A percentile compares a stretch with the other conserved stretches of the same genome.
phyloP scores from a whole-genome alignment of 1,284 basidiomycete species.

The Inonotus hispidus region DNA sequence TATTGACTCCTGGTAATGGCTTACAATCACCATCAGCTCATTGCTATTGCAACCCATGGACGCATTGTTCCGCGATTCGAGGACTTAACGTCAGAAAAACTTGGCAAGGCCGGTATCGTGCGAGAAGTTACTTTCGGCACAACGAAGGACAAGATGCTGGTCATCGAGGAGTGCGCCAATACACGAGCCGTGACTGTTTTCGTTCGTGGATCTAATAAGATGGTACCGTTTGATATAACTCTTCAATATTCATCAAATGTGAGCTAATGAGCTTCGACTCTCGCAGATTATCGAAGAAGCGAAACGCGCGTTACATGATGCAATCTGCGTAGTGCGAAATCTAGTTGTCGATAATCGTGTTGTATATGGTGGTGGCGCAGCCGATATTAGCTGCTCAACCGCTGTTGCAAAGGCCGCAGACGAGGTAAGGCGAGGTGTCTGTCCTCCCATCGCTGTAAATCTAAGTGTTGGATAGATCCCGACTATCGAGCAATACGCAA shows the following conservation, averaged over 20 bases:
- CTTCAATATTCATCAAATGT: not conserved
- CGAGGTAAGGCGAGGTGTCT: slow-evolving; percentile 47
- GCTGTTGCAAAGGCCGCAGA: slow-evolving; percentile 94
- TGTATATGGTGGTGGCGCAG: slow-evolving; percentile 96
- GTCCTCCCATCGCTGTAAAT: not conserved
- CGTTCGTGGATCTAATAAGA: slow-evolving; percentile 97
- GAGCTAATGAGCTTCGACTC: not conserved
- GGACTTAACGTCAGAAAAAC: slow-evolving; percentile 86
- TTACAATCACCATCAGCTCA: slow-evolving; percentile 51
- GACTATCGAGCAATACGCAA: slow-evolving; percentile 98
- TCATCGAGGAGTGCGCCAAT: slow-evolving; percentile 98
- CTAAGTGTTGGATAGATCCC: slow-evolving; percentile 59
- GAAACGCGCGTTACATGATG: slow-evolving; percentile 95
- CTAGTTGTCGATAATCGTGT: slow-evolving; percentile 94
- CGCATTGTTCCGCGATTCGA: slow-evolving; percentile 98
- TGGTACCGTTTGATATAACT: slow-evolving; percentile 51
- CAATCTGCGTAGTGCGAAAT: slow-evolving; percentile 96
- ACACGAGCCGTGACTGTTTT: slow-evolving; percentile 96
- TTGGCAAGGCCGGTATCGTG: slow-evolving; percentile 90
- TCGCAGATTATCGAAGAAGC: slow-evolving; percentile 95
- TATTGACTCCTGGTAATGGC: slow-evolving; percentile 10
- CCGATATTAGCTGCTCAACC: slow-evolving; percentile 93
- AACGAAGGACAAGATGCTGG: slow-evolving; percentile 97
- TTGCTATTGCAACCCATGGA: slow-evolving; percentile 97
- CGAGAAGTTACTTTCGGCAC: slow-evolving; percentile 95